Percentiles rank a stretch among this genome's conserved stretches.
These are phyloP conservation scores for Nakaseomyces glabratus DNA, from an alignment of 1,139 yeast species.

Conservation along the genomic window DNA sequence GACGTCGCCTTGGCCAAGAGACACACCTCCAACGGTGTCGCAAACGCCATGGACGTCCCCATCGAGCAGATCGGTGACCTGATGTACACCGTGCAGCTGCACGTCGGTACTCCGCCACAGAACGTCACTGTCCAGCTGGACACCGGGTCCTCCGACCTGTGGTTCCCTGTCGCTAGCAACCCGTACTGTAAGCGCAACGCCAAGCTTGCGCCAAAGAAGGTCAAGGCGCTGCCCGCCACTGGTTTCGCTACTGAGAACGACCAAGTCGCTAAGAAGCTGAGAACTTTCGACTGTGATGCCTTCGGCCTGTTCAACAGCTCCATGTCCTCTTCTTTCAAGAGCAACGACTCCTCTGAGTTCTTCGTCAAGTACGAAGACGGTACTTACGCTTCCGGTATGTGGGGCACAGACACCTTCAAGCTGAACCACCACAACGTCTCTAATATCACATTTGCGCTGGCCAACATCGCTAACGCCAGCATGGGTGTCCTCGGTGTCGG, in stretches of 20 bases:
- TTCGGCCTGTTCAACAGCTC: slow-evolving; percentile 41
- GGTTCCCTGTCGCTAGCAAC: slow-evolving; percentile 36
- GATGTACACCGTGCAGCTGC: slow-evolving; percentile 37
- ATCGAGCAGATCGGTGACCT: not conserved
- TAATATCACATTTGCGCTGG: slow-evolving; percentile 46
- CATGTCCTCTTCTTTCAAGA: slow-evolving; percentile 36
- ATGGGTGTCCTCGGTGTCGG: slow-evolving; percentile 56
- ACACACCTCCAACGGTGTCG: too few species aligned
- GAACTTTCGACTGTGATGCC: slow-evolving; percentile 10
- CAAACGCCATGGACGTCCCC: not conserved
- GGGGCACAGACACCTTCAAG: slow-evolving; percentile 43
- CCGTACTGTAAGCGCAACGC: slow-evolving; percentile 4
- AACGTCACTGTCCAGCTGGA: slow-evolving; percentile 46
- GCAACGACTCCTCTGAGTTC: slow-evolving; percentile 36
- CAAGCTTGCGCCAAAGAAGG: slow-evolving; percentile 3
- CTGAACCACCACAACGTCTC: slow-evolving; percentile 34
- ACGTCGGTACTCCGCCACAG: slow-evolving; percentile 48
- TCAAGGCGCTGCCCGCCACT: not conserved
- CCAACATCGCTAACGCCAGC: slow-evolving; percentile 41
- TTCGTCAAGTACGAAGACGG: slow-evolving; percentile 51
- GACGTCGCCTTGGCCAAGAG: not conserved
- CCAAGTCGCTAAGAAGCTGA: not conserved
- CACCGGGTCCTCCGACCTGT: slow-evolving; percentile 61
- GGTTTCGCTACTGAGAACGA: not conserved
- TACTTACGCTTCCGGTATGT: slow-evolving; percentile 47